Evolutionary conservation across 805 yeast species (phyloP), one percentile per base, ranked within the genome.

Genomic region (Cyberlindnera euphorbiiphila): DNA sequence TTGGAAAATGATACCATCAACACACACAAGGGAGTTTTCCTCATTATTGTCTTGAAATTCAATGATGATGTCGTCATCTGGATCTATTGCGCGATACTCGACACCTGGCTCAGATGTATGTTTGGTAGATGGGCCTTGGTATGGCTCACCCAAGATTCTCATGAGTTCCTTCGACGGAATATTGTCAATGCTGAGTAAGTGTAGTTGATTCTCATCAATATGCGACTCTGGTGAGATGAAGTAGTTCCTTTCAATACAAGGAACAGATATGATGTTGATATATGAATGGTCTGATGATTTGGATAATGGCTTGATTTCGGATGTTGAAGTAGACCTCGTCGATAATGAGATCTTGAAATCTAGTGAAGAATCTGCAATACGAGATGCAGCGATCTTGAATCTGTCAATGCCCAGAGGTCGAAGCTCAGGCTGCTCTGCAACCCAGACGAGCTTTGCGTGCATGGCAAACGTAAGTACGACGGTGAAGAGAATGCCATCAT

Each of bases 401-500:
- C 95, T 62, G 28, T 76, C 75, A 6, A 66, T 51, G 2, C 95
- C 96, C 43, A 70, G 64, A 34, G 67, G 66, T 20, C 88, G 66
- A 56, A 82, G 61, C 47, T 81, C 82, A 0, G 81, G 78, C 0
- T 78, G 68, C 46, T 86, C 91, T 36, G 89, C 76, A 39, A 82
- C 82, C 21, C 89, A 89, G 2, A 89, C 88, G 34, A 89, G 60
- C 4, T 88, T 75, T 3, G 96, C 87, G 60, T 89, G 97, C 45
- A 87, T 74, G 0, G 82, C 94, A 85, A 95, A 79, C 0, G 95
- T 84, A 0, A 77, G 68, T 9, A 88, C 94, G 3, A 85, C 85
- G 13, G 73, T 42, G 53, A 79, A 64, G 2, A 54, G 41, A 5
- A 57, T 33, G 2, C 41, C 40, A 2, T 12, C 7, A 4, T 36